Percentiles rank a stretch among this genome's conserved stretches.
Conservation (phyloP, 148 eudicot species). For the Rhododendron mucronatum region DNA sequence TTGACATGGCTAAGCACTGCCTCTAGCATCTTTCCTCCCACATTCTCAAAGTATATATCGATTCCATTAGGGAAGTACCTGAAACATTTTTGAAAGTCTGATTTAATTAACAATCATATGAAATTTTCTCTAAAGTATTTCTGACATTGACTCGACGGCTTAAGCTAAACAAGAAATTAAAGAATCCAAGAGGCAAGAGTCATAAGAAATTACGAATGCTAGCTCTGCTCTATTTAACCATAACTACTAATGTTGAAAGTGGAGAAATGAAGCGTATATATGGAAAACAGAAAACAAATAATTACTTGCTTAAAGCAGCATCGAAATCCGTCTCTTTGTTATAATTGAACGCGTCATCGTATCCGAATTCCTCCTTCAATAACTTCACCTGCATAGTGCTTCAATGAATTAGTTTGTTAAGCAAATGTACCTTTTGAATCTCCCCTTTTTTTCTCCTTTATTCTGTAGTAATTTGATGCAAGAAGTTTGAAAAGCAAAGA, state of each 20-base stretch:
- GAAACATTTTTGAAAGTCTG: not conserved
- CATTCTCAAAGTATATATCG: conserved; percentile 38
- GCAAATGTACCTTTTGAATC: no score
- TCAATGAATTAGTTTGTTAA: not conserved
- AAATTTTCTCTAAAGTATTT: not conserved
- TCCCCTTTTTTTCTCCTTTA: no score
- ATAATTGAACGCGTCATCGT: conserved; percentile 35
- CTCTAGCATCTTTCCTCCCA: conserved; percentile 41
- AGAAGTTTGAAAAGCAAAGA: not conserved
- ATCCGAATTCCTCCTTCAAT: conserved; percentile 37
- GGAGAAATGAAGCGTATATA: not conserved
- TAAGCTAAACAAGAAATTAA: no score
- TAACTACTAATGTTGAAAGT: not conserved
- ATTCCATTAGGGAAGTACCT: conserved; percentile 39
- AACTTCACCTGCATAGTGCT: conserved; percentile 26
- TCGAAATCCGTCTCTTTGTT: conserved; percentile 31
- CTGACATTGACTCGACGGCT: no score
- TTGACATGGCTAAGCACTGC: conserved; percentile 41
- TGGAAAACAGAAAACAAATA: not conserved
- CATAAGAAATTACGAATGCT: not conserved
- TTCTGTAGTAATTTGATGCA: not conserved
- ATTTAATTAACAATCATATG: not conserved
- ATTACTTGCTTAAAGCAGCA: conserved; percentile 37
- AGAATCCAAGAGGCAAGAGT: no score
- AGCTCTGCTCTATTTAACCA: not conserved